Percentiles rank a stretch among this genome's conserved stretches.
phyloP scores from a whole-genome alignment of 495 filamentous ascomycete species.

The Xylaria intraflava region DNA sequence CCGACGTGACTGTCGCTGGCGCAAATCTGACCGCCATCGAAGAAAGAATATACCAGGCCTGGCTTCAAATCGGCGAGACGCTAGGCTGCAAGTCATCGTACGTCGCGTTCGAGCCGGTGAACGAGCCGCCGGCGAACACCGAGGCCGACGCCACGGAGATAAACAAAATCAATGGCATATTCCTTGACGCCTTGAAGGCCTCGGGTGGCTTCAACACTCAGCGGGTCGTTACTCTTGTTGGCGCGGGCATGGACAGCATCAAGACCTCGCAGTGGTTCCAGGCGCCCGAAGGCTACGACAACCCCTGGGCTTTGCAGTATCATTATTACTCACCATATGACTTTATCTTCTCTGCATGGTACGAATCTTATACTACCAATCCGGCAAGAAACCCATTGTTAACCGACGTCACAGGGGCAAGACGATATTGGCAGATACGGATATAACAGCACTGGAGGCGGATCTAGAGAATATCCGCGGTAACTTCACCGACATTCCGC shows the following conservation, averaged over 20 bases:
- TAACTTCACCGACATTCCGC: constrained; percentile 49
- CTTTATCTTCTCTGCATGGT: constrained; percentile 24
- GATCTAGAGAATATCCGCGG: constrained; percentile 46
- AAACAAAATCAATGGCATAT: constrained; percentile 53
- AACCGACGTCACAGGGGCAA: constrained; percentile 45
- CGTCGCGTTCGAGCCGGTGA: constrained; percentile 57
- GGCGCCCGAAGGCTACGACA: constrained; percentile 41
- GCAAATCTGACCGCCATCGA: constrained; percentile 49
- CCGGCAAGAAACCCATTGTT: constrained; percentile 22
- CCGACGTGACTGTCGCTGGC: constrained; percentile 42
- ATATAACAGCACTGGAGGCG: constrained; percentile 43
- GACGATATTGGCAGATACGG: constrained; percentile 49
- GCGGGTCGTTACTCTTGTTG: constrained; percentile 52
- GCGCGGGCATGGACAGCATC: constrained; percentile 42
- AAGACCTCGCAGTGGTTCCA: constrained; percentile 52
- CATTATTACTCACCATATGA: constrained; percentile 56
- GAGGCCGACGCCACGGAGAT: constrained; percentile 43
- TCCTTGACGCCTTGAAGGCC: constrained; percentile 48
- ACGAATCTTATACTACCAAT: constrained; percentile 19
- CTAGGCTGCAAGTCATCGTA: constrained; percentile 49
- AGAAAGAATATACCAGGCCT: constrained; percentile 50
- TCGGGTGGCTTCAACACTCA: constrained; percentile 51
- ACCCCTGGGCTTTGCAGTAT: constrained; percentile 57
- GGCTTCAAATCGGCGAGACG: constrained; percentile 53
- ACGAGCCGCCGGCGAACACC: constrained; percentile 50